Base-by-base conservation (phyloP, 495 filamentous ascomycete species). In the Pyrenula massariospora region DNA sequence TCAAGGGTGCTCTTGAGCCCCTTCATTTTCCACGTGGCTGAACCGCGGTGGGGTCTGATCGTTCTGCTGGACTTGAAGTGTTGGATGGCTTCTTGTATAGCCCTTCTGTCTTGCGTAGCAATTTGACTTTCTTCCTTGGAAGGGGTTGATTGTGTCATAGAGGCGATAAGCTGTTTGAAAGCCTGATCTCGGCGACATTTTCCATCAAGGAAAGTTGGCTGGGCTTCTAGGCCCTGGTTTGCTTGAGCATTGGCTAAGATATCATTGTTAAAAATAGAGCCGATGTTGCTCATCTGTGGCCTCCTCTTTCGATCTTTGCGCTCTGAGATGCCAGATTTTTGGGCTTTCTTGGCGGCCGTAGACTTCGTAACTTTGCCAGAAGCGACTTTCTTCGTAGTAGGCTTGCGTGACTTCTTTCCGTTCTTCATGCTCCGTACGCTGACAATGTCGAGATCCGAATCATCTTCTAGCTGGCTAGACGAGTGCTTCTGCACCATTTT, bases 1-100 rank as follows among this genome's bases (percentile, higher is more conserved):
- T 73, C 76, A 0, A 85, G 61, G 1, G 69, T 56, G 0, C 69
- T 67, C 3, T 70, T 67, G 60, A 85, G 72, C 0, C 77, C 73
- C 48, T 68, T 68, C 5, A 82, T 61, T 15, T 60, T 62, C 76
- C 77, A 84, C 10, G 63, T 59, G 0, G 68, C 65, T 22, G 72
- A 65, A 0, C 69, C 73, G 8, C 8, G 5, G 48, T 77, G 68
- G 25, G 73, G 57, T 15, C 59, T 65, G 23, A 60, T 68, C 22
- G 58, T 66, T 0, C 65, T 66, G 19, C 59, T 57, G 1, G 68
- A 59, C 25, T 58, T 60, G 52, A 83, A 79, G 19, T 68, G 68
- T 42, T 60, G 70, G 2, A 68, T 68, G 0, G 73, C 77, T 21
- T 68, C 55, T 0, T 62, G 19, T 0, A 75, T 10, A 24, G 53